A percentile compares a stretch with the other conserved stretches of the same genome.
Conservation (phyloP, 768 basidiomycete genomes). For the Leccinum variicolor region DNA sequence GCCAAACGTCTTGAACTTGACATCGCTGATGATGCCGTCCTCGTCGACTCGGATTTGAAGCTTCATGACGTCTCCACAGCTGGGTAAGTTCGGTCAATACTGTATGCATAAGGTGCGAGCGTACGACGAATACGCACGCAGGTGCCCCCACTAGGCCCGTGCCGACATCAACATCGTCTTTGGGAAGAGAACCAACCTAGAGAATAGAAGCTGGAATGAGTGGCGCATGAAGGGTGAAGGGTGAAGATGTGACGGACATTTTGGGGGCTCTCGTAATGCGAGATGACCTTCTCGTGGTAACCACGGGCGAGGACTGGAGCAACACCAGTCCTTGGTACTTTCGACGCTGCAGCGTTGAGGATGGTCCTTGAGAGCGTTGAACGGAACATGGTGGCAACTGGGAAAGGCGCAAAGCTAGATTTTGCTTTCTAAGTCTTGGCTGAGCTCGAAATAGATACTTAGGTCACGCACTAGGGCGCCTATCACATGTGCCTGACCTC, state of each 20-base stretch:
- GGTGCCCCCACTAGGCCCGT: constrained; percentile 98
- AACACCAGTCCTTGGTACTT: constrained; percentile 35
- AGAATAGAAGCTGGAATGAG: constrained; percentile 38
- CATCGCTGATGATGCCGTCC: constrained; percentile 92
- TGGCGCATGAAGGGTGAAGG: constrained; percentile 40
- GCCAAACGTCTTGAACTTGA: constrained; percentile 99
- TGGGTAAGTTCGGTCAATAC: constrained; percentile 32
- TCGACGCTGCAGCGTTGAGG: constrained; percentile 43
- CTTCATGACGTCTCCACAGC: constrained; percentile 99
- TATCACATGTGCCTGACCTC: too few species aligned
- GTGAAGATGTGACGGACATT: constrained; percentile 63
- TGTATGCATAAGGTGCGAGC: constrained; percentile 1
- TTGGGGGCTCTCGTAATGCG: constrained; percentile 95
- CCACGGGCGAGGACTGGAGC: constrained; percentile 59
- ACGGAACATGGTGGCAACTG: constrained; percentile 62
- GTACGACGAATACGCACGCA: constrained; percentile 56
- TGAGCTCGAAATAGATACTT: constrained; percentile 21
- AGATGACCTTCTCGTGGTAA: constrained; percentile 96
- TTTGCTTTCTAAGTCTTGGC: constrained; percentile 11
- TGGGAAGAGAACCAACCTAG: constrained; percentile 95
- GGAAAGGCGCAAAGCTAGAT: constrained; percentile 16
- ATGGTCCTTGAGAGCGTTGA: constrained; percentile 53
- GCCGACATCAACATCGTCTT: constrained; percentile 87
- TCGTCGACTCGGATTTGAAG: constrained; percentile 98
- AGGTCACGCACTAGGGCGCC: neutral